Evolutionary conservation across 805 yeast species (phyloP), one percentile per base, ranked within the genome.

Genomic region (Candida krabiensis): DNA sequence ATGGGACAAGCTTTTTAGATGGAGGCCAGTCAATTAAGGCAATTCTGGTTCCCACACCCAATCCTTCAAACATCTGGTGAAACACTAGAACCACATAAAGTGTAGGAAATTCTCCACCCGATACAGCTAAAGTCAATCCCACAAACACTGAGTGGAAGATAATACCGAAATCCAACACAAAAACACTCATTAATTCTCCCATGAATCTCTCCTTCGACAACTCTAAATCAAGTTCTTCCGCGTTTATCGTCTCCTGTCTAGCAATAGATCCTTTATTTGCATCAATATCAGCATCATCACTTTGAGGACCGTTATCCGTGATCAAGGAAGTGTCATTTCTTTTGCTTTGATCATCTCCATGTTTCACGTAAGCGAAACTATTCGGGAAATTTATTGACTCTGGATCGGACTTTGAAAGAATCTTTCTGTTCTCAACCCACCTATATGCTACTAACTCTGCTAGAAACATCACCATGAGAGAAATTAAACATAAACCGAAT

Each of bases 61-160:
- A 69, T 33, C 95, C 96, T 65, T 86, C 96, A 55, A 86, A 86
- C 69, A 80, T 70, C 62, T 86, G 96, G 58, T 87, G 89, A 70
- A 78, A 79, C 5, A 80, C 75, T 30, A 74, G 46, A n/a, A 75
- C 96, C 44, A 83, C 72, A 60, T 83, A 86, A 35, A 86, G 66
- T 5, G 86, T 74, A 41, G 67, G 73, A 56, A 86, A 86, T 56
- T 83, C 91, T 2, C 77, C 83, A 33, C 90, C 93, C 4, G 91
- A 69, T 13, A 84, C 84, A 2, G 93, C 86, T 31, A 86, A 67
- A 0, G 93, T 73, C 35, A 87, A 67, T 17, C 96, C 96, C 40
- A 87, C 74, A 53, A 87, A 85, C 3, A 87, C 76, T 3, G 95
- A 87, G 62, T 87, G 96, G 69, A 86, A 84, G 22, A 87, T 62